Evolutionary conservation across 345 rosid species (phyloP).

Genomic region (Abelmoschus esculentus): DNA sequence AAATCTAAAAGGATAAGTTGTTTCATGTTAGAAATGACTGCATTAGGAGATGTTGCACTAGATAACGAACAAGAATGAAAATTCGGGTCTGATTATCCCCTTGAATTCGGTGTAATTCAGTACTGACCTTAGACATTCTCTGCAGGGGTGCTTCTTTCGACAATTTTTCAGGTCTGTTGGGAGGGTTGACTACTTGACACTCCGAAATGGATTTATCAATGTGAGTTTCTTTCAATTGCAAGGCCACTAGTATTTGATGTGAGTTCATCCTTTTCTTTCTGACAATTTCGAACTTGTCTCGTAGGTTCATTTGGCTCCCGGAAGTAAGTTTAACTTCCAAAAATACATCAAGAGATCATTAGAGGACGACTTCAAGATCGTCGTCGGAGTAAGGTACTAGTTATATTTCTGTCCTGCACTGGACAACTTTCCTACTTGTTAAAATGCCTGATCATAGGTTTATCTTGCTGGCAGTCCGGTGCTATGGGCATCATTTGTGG

Average conservation of each 20-base stretch:
- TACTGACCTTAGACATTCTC: constrained; percentile 6
- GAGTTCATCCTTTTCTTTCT: not conserved
- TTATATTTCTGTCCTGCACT: not conserved
- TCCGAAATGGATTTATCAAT: constrained; percentile 80
- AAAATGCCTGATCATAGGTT: not conserved
- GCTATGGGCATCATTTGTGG: constrained; percentile 71
- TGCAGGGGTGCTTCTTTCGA: constrained; percentile 88
- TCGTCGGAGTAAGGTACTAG: constrained; percentile 76
- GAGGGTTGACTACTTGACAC: constrained; percentile 71
- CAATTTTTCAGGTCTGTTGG: constrained; percentile 86
- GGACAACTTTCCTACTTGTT: not conserved
- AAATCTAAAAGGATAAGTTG: not conserved
- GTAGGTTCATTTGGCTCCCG: constrained; percentile 13
- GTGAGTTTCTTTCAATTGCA: constrained; percentile 37
- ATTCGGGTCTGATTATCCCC: no score
- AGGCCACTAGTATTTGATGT: not conserved
- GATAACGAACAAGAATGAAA: not conserved
- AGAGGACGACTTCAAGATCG: constrained; percentile 16
- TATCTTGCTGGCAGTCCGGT: constrained; percentile 35
- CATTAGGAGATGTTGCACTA: no score
- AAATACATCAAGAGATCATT: constrained; percentile 40
- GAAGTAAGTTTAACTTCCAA: no score
- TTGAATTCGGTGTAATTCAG: not conserved
- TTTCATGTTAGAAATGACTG: no score
- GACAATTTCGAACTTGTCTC: not conserved